These are phyloP conservation scores for Coemansia umbellata DNA, from an alignment of 192 early-diverging fungal genomes.

Conservation along the genomic window DNA sequence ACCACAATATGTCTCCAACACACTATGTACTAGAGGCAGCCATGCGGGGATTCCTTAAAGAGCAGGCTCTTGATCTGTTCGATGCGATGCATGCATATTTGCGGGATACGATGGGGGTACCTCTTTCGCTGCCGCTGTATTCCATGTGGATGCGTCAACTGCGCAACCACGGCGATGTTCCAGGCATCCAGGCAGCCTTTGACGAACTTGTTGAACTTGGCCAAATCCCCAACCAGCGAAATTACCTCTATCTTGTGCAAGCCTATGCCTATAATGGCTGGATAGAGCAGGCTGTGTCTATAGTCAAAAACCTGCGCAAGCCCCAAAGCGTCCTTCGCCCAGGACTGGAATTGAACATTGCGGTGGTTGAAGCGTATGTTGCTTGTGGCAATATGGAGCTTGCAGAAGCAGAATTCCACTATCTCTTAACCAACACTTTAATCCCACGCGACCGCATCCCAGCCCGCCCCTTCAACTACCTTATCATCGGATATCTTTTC, in stretches of 20 bases:
- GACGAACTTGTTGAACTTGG: slow-evolving; percentile 43
- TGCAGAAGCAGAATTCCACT: slow-evolving; percentile 34
- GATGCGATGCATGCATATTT: slow-evolving; percentile 33
- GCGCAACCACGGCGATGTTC: slow-evolving; percentile 42
- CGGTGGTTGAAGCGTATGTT: slow-evolving; percentile 40
- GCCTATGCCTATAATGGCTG: slow-evolving; percentile 38
- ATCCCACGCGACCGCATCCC: slow-evolving; percentile 28
- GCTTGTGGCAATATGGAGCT: slow-evolving; percentile 32
- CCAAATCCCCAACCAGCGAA: slow-evolving; percentile 41
- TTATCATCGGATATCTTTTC: slow-evolving; percentile 38
- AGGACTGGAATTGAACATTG: slow-evolving; percentile 29
- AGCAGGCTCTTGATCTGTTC: slow-evolving; percentile 46
- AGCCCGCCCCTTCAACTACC: slow-evolving; percentile 41
- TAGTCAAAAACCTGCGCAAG: slow-evolving; percentile 37
- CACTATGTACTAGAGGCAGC: slow-evolving; percentile 28
- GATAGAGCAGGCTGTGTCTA: slow-evolving; percentile 36
- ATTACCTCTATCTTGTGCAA: slow-evolving; percentile 43
- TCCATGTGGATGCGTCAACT: slow-evolving; percentile 42
- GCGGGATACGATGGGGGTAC: slow-evolving; percentile 26
- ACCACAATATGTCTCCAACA: slow-evolving; percentile 6
- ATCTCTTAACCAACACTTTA: slow-evolving; percentile 22
- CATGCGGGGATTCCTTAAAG: slow-evolving; percentile 34
- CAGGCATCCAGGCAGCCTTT: slow-evolving; percentile 38
- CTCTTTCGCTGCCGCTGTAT: slow-evolving; percentile 45
- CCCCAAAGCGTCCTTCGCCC: slow-evolving; percentile 21